Base-by-base conservation (phyloP, 805 yeast genomes). In the Suhomyces sp. region DNA sequence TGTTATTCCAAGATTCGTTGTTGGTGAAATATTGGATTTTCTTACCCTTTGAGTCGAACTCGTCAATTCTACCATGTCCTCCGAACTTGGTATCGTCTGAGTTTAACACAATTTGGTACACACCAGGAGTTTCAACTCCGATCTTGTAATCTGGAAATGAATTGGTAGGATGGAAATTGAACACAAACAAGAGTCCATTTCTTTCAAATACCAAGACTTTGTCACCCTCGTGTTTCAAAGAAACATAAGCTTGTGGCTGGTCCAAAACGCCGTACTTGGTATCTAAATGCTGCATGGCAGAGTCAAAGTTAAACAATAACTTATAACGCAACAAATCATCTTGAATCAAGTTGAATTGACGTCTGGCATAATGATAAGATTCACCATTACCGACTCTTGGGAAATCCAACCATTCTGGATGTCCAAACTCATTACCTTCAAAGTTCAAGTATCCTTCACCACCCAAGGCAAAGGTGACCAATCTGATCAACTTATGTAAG, bases 391-490 rank as follows among this genome's bases (percentile, higher is more conserved):
- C 96, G 19, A 46, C 82, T 52, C 96, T 79, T 10, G 98, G 98
- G 72, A 91, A 93, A 61, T 91, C 98, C 34, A 93, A 75, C 98
- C 98, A 91, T 58, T 91, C 98, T 3, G 98, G 98, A 53, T 91
- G 98, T 12, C 98, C 98, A 65, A 93, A 91, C 63, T 91, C 98
- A 54, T 91, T 91, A 39, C 98, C 98, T 69, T 91, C 97, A 58
- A 91, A 91, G 58, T 90, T 91, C 55, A 91, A 74, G 55, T 91
- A 91, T 0, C 95, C 96, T 62, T 91, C 98, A 38, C 98, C 98
- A 30, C 98, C 98, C n/a, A 91, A 69, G 1, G 90, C 69, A 50
- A 87, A 90, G 1, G 98, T 91, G 15, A 90, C 50, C 36, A 93
- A 70, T 46, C 98, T 74, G 43, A 91, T 93, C 78, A 93, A 62